Evolutionary conservation across 2,329 filamentous ascomycete genomes (phyloP).

Genomic region (Alternaria conjuncta): DNA sequence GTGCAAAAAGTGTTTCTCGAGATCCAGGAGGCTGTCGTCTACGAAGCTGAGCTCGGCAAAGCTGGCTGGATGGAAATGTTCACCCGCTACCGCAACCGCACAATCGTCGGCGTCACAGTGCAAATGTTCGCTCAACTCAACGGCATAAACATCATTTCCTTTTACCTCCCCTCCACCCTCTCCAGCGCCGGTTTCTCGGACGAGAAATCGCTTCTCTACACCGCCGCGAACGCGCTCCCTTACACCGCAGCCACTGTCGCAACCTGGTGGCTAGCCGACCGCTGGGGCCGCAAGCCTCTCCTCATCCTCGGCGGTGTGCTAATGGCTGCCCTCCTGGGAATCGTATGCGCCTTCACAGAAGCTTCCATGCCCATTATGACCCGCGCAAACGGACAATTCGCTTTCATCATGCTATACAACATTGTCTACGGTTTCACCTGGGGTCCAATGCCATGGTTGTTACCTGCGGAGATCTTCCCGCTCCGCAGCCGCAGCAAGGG

Average conservation of each 20-base stretch:
- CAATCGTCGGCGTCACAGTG: slow-evolving; percentile 50
- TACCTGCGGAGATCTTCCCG: slow-evolving; percentile 46
- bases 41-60: slow-evolving; percentile 46
- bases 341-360: slow-evolving; percentile 51
- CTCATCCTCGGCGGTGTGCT: slow-evolving; percentile 39
- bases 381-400: slow-evolving; percentile 48
- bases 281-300: slow-evolving; percentile 51
- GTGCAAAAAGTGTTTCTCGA: slow-evolving; percentile 48
- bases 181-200: slow-evolving; percentile 43
- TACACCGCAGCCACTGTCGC: slow-evolving; percentile 51
- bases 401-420: slow-evolving; percentile 51
- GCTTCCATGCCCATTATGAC: slow-evolving; percentile 33
- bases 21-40: slow-evolving; percentile 49
- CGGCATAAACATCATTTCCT: slow-evolving; percentile 54
- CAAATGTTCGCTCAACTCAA: slow-evolving; percentile 53
- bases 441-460: slow-evolving; percentile 52
- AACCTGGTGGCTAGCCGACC: slow-evolving; percentile 51
- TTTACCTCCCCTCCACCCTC: slow-evolving; percentile 45
- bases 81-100: slow-evolving; percentile 52
- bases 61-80: slow-evolving; percentile 51
- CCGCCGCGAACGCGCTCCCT: slow-evolving; percentile 50
- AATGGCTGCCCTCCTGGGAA: slow-evolving; percentile 45
- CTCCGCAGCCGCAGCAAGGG: slow-evolving; percentile 50
- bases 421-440: slow-evolving; percentile 49
- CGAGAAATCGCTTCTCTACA: slow-evolving; percentile 49